Percentiles rank a stretch among this genome's conserved stretches.
Evolutionary conservation across 129 eudicot species (phyloP).

Genomic region (Pulicaria dysenterica): DNA sequence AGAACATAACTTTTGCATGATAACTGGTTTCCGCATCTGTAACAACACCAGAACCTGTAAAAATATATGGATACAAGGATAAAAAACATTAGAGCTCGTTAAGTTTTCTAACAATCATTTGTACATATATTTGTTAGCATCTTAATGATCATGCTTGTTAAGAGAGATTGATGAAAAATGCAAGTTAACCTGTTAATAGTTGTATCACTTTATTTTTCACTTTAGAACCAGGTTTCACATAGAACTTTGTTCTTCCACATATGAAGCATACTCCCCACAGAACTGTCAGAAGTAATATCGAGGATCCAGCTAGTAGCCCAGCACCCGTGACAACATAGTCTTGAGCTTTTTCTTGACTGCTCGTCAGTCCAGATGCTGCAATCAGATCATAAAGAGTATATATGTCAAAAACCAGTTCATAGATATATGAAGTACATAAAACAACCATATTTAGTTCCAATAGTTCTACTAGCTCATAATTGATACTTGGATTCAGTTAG

Average conservation of each 20-base stretch:
- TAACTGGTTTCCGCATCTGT: conserved; percentile 63
- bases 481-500: not conserved
- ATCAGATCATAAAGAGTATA: not conserved
- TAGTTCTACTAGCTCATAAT: not conserved
- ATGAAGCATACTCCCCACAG: conserved; percentile 76
- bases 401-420: not conserved
- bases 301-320: conserved; percentile 74
- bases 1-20: conserved; percentile 72
- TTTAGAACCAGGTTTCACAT: conserved; percentile 33
- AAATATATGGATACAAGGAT: conserved; percentile 1
- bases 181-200: conserved; percentile 38
- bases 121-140: not conserved
- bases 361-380: conserved; percentile 65
- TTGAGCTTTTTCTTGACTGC: conserved; percentile 52
- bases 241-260: conserved; percentile 40
- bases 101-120: not conserved
- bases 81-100: not conserved
- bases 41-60: conserved; percentile 59
- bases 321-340: conserved; percentile 66
- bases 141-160: not conserved
- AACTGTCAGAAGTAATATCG: conserved; percentile 58
- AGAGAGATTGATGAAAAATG: conserved; percentile 1
- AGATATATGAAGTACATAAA: not conserved
- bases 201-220: conserved; percentile 16
- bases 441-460: not conserved